These are phyloP conservation scores for Suhomyces terraborum DNA, from an alignment of 1,139 yeast genomes.

Conservation along the genomic window DNA sequence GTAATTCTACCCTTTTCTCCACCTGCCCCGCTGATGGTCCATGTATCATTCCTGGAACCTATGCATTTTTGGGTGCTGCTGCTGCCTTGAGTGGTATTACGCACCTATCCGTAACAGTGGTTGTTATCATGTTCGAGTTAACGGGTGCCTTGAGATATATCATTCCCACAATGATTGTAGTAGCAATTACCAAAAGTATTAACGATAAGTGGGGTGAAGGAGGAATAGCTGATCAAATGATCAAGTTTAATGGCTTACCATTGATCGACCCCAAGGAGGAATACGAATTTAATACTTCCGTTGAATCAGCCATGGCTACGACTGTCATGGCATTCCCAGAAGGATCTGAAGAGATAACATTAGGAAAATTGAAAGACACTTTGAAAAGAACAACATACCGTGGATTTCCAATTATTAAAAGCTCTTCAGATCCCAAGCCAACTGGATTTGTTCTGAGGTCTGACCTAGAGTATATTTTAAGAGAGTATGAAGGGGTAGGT, in stretches of 20 bases:
- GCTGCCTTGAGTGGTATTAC: conserved; percentile 95
- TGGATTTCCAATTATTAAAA: conserved; percentile 58
- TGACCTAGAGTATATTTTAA: conserved; percentile 32
- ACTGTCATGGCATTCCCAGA: conserved; percentile 53
- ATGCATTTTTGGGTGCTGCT: conserved; percentile 97
- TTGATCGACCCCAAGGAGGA: conserved; percentile 76
- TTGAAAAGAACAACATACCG: conserved; percentile 43
- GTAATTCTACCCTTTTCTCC: conserved; percentile 47
- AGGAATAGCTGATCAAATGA: conserved; percentile 96
- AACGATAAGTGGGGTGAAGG: conserved; percentile 74
- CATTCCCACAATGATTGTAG: conserved; percentile 94
- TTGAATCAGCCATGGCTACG: conserved; percentile 66
- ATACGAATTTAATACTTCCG: conserved; percentile 53
- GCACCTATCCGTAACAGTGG: conserved; percentile 87
- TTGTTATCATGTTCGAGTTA: conserved; percentile 91
- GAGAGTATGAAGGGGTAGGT: conserved; percentile 17
- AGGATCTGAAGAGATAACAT: conserved; percentile 33
- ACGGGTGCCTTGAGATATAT: conserved; percentile 92
- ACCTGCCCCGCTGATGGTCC: conserved; percentile 44
- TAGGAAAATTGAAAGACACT: conserved; percentile 39
- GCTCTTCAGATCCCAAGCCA: conserved; percentile 34
- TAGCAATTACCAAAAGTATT: conserved; percentile 82
- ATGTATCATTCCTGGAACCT: conserved; percentile 89
- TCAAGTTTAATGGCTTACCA: conserved; percentile 85
- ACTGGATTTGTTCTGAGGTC: conserved; percentile 40